Conservation (phyloP, 805 yeast genomes). For the Ogataea trehalophila region DNA sequence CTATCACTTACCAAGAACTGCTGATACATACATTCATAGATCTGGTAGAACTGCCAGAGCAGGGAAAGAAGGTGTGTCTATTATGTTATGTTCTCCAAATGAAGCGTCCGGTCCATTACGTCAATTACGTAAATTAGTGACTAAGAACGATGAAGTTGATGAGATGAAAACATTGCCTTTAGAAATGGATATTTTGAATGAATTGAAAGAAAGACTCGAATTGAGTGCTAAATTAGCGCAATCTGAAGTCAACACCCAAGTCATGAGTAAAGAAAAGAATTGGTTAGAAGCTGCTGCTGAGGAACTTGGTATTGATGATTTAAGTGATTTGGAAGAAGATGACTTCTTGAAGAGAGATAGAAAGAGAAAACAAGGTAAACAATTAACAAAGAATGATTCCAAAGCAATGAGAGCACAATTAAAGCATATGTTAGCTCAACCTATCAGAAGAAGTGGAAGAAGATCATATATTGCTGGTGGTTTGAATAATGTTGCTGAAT, state of each 20-base stretch:
- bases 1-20: slow-evolving; percentile 90
- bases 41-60: slow-evolving; percentile 99
- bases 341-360: slow-evolving; percentile 62
- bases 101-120: slow-evolving; percentile 87
- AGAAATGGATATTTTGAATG: slow-evolving; percentile 68
- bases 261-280: slow-evolving; percentile 56
- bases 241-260: slow-evolving; percentile 51
- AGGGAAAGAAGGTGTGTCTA: slow-evolving; percentile 89
- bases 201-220: slow-evolving; percentile 61
- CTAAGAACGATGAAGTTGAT: slow-evolving; percentile 34
- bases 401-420: slow-evolving; percentile 47
- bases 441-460: slow-evolving; percentile 60
- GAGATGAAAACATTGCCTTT: slow-evolving; percentile 69
- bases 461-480: slow-evolving; percentile 80
- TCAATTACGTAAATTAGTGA: slow-evolving; percentile 57
- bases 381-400: slow-evolving; percentile 46
- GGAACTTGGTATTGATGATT: slow-evolving; percentile 78
- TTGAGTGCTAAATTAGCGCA: slow-evolving; percentile 76
- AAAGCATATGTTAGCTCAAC: slow-evolving; percentile 43
- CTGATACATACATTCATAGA: slow-evolving; percentile 91
- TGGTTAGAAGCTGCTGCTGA: slow-evolving; percentile 93
- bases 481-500: slow-evolving; percentile 68
- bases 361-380: slow-evolving; percentile 47
- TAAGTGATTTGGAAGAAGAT: slow-evolving; percentile 66
- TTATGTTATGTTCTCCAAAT: slow-evolving; percentile 87